phyloP scores from a whole-genome alignment of 2,329 filamentous ascomycete genomes.

The Neopestalotiopsis clavispora region DNA sequence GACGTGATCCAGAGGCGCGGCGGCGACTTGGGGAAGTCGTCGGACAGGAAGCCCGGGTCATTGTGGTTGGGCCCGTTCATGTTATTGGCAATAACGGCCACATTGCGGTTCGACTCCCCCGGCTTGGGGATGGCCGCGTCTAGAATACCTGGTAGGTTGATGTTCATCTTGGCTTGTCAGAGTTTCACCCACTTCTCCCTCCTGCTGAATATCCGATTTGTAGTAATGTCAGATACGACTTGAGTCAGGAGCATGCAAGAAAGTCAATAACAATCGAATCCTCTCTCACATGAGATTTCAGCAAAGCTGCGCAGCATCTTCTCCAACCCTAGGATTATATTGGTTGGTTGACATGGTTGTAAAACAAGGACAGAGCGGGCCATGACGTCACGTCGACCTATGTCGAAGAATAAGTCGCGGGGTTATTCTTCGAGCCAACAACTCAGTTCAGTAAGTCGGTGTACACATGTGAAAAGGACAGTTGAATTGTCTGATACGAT shows the following conservation, averaged over 20 bases:
- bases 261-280: background rate
- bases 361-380: slow-evolving; percentile 1
- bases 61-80: slow-evolving; percentile 40
- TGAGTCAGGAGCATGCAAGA: background rate
- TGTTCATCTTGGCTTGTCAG: slow-evolving; percentile 27
- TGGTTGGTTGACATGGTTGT: background rate
- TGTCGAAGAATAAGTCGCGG: background rate
- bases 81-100: slow-evolving; percentile 30
- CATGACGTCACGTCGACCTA: background rate
- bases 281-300: background rate
- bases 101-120: slow-evolving; percentile 24
- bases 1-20: slow-evolving; percentile 49
- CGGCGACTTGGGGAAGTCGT: slow-evolving; percentile 41
- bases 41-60: slow-evolving; percentile 47
- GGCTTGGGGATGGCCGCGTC: slow-evolving; percentile 30
- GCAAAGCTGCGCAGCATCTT: background rate
- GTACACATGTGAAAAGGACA: background rate
- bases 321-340: slow-evolving; percentile 2
- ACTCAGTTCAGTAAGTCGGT: background rate
- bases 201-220: background rate
- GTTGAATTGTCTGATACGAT: background rate
- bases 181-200: background rate
- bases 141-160: slow-evolving; percentile 35
- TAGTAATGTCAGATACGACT: background rate
- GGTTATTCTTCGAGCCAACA: background rate